Evolutionary conservation across 768 basidiomycete species (phyloP).

Genomic region (Phaeotremella skinneri): DNA sequence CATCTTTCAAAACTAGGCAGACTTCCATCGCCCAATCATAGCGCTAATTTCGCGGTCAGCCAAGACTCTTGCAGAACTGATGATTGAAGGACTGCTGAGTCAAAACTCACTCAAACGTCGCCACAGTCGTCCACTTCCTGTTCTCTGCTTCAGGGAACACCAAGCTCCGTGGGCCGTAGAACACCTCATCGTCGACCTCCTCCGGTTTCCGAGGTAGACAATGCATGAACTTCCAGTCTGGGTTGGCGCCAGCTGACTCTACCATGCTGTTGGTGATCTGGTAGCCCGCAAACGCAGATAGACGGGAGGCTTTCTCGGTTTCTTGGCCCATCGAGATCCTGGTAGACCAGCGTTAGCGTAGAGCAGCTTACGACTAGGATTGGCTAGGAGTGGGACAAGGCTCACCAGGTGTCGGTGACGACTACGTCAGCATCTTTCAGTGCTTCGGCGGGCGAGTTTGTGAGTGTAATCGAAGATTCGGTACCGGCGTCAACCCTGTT

Average conservation of each 20-base stretch:
- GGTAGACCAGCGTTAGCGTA: constrained; percentile 4
- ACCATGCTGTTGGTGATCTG: constrained; percentile 90
- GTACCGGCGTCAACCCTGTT: constrained; percentile 42
- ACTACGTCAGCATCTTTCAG: constrained; percentile 89
- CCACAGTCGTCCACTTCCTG: constrained; percentile 95
- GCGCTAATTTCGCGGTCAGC: neutral
- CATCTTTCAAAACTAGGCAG: neutral
- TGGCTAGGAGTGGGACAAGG: constrained; percentile 28
- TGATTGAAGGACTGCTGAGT: neutral
- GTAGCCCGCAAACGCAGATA: constrained; percentile 84
- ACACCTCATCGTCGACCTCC: constrained; percentile 97
- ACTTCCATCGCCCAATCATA: neutral
- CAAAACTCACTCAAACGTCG: constrained; percentile 62
- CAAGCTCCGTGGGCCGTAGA: constrained; percentile 85
- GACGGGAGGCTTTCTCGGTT: constrained; percentile 79
- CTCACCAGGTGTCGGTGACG: constrained; percentile 92
- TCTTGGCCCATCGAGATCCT: constrained; percentile 99
- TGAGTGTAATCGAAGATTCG: constrained; percentile 42
- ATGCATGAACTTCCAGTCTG: constrained; percentile 91
- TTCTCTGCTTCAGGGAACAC: constrained; percentile 96
- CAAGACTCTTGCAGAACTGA: too few relatives aligned
- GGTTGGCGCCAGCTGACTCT: constrained; percentile 72
- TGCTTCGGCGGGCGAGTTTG: constrained; percentile 69
- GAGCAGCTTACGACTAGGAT: constrained; percentile 1
- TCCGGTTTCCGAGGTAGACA: constrained; percentile 88